Base-by-base conservation (phyloP, 2,329 filamentous ascomycete genomes). In the Hymenotorrendiella dingleyae region DNA sequence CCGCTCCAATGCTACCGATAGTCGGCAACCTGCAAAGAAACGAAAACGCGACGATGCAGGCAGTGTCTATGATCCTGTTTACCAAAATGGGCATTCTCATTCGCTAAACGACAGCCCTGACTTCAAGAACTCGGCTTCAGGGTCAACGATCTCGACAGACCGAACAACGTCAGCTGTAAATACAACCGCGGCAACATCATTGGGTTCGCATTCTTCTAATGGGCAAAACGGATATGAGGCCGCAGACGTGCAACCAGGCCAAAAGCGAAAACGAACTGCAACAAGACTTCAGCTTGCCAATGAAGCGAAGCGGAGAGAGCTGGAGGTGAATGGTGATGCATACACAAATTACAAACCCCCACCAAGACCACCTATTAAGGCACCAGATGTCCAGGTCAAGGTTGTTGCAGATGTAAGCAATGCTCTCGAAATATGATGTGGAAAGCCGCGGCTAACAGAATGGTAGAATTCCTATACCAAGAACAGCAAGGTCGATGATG, bases 141-240 rank as follows among this genome's bases (percentile, higher is more conserved):
- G 76, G 38, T 84, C 85, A 33, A 88, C 86, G 10, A 73, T 82
- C 42, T 94, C 88, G 4, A 93, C 84, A 53, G 88, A 91, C 64
- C 80, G 87, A 50, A 94, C 86, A 11, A 84, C 84, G 23, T 93
- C 87, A 12, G 76, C 78, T 32, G 71, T 90, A 44, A 81, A 91
- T 58, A 93, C 88, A 3, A 96, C 90, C 0, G 91, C 91, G 32
- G 82, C 89, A 4, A 96, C 93, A 1, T 97, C 91, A 11, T 68
- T 90, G 5, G 84, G 82, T 11, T 90, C 86, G 4, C 67, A 78
- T 30, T 62, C 61, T 12, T 80, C 78, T 0, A 78, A 77, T 46
- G 73, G 77, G 7, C 68, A 74, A 63, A 77, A 70, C 52, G 74
- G 72, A 26, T 82, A 86, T 58, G 82, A 86, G 38, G 78, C 81